Evolutionary conservation across 345 rosid species (phyloP), one percentile per base, ranked within the genome.

Genomic region (Acer campestre): DNA sequence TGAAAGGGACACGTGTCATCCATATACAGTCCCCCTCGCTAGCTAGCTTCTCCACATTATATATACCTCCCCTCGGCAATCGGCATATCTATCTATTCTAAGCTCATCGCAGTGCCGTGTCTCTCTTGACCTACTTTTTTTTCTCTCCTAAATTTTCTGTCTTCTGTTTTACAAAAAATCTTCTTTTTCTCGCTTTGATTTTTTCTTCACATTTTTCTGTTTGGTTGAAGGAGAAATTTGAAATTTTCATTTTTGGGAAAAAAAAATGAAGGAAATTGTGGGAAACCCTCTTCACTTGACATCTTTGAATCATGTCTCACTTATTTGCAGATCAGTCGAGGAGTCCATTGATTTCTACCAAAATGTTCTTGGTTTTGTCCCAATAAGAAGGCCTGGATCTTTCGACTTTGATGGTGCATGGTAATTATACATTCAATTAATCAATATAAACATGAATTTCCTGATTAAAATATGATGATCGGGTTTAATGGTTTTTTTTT

Each of bases 371-470:
- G 98, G 98, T 0, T 95, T 95, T 71, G 77, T 82, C 17, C 96
- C 94, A 0, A 81, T 95, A 27, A 82, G 96, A 38, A 89, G 99
- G 81, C 99, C 98, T 27, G 88, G 90, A 64, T 93, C 99, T 27
- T 92, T 95, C 49, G 86, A 93, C 74, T 95, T 93, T 40, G 86
- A 89, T 51, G 99, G 99, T 17, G 99, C 99, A 29, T 95, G 99
- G 99, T 94, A 35, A 35, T 35, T 35, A 35, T 35, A 35, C 62
- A 13, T 7, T 12, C 29, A 14, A 61, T 12, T n/a, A 14, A 61
- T 20, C 13, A 14, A 25, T n/a, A 7, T 7, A 12, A 10, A 62
- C 10, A 42, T 46, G 20, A 25, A 22, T 9, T 27, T 16, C 1
- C 4, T 12, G 69, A 77, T 6, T 67, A 42, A 42, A 42, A 42